Evolutionary conservation across 2,329 filamentous ascomycete species (phyloP).

Genomic region (Metarhizium guizhouense): DNA sequence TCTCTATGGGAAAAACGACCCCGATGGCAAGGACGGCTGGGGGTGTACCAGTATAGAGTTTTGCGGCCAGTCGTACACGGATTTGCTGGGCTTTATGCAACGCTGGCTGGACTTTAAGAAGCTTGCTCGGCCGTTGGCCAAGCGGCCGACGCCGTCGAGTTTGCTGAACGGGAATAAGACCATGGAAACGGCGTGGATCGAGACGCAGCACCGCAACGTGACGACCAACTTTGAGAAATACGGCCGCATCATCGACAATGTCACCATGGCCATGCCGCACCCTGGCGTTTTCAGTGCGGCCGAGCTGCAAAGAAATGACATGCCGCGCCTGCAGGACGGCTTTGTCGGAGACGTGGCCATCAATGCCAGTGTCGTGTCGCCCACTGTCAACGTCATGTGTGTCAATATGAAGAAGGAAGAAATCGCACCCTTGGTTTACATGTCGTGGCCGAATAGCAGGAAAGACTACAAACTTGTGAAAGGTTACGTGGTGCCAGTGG

Average conservation of each 20-base stretch:
- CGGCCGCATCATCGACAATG: constrained; percentile 60
- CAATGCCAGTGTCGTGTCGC: constrained; percentile 59
- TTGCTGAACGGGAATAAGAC: constrained; percentile 67
- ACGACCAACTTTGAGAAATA: constrained; percentile 37
- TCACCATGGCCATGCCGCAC: constrained; percentile 71
- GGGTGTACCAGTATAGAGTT: constrained; percentile 55
- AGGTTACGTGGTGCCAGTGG: constrained; percentile 21
- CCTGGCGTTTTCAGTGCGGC: constrained; percentile 57
- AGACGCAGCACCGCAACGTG: constrained; percentile 43
- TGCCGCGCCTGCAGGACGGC: constrained; percentile 56
- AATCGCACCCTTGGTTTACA: constrained; percentile 56
- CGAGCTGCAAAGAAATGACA: constrained; percentile 49
- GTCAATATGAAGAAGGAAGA: constrained; percentile 53
- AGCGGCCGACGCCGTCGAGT: constrained; percentile 47
- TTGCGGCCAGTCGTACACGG: constrained; percentile 61
- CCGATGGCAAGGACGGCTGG: constrained; percentile 40
- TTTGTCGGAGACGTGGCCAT: constrained; percentile 58
- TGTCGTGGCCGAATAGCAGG: constrained; percentile 42
- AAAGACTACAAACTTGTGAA: constrained; percentile 22
- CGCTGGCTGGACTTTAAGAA: constrained; percentile 37
- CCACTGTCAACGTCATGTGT: constrained; percentile 64
- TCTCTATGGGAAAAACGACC: constrained; percentile 36
- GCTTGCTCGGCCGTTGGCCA: constrained; percentile 22
- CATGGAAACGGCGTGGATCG: constrained; percentile 60
- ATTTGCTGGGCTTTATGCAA: constrained; percentile 52